A percentile compares a stretch with the other conserved stretches of the same genome.
Evolutionary conservation across 805 yeast species (phyloP).

Genomic region (Candida tammaniensis): DNA sequence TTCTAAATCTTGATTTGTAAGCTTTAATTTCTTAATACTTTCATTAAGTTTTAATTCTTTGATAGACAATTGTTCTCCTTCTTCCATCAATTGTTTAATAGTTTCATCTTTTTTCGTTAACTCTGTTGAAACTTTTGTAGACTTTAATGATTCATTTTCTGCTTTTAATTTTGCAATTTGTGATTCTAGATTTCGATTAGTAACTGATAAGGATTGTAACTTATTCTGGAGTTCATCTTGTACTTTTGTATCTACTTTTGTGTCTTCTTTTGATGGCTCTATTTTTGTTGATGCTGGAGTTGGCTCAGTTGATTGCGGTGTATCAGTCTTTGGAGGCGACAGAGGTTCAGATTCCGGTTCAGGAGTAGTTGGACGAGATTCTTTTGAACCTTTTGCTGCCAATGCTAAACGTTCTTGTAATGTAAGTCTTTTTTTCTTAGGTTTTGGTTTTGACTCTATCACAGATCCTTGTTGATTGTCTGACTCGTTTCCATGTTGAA

Average conservation of each 20-base stretch:
- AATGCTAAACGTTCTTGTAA: slow-evolving; percentile 81
- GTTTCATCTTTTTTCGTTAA: slow-evolving; percentile 50
- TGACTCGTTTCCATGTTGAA: no score
- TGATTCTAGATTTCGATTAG: background rate
- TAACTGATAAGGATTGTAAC: background rate
- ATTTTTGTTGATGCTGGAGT: background rate
- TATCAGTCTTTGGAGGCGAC: background rate
- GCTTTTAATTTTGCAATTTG: background rate
- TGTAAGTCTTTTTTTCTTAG: slow-evolving; percentile 58
- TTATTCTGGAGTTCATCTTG: background rate
- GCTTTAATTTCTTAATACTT: slow-evolving; percentile 59
- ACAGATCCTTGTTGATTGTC: no score
- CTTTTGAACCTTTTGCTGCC: slow-evolving; percentile 59
- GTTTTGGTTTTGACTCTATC: slow-evolving; percentile 17
- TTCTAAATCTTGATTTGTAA: slow-evolving; percentile 28
- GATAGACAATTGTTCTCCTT: slow-evolving; percentile 70
- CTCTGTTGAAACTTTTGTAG: slow-evolving; percentile 1
- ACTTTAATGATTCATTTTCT: slow-evolving; percentile 3
- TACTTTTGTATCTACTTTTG: background rate
- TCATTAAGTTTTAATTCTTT: slow-evolving; percentile 70
- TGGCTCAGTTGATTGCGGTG: background rate
- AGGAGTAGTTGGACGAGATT: background rate
- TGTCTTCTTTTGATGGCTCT: background rate
- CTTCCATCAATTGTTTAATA: slow-evolving; percentile 64
- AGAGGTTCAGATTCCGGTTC: slow-evolving; percentile 1